Conservation (phyloP, 768 basidiomycete genomes). For the Candolleomyces efflorescens region DNA sequence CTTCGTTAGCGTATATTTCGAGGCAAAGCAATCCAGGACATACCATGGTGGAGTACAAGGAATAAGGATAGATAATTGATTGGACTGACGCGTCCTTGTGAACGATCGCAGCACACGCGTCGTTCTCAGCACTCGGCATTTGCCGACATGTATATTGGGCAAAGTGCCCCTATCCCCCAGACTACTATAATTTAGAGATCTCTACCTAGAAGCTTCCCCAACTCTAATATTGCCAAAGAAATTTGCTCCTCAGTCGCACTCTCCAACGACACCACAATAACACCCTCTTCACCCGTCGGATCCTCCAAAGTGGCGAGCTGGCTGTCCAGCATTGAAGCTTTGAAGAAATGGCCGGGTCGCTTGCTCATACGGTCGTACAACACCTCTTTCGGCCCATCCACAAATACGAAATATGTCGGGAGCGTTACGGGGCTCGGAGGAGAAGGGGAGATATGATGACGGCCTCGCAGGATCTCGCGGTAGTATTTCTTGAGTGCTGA, state of each 20-base stretch:
- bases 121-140: constrained; percentile 35
- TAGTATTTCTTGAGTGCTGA: constrained; percentile 82
- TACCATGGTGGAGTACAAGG: constrained; percentile 42
- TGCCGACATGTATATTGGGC: constrained; percentile 3
- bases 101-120: constrained; percentile 35
- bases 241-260: constrained; percentile 57
- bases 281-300: constrained; percentile 62
- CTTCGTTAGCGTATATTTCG: too few species aligned
- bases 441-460: constrained; percentile 22
- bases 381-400: constrained; percentile 53
- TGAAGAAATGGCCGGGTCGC: constrained; percentile 79
- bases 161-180: background rate
- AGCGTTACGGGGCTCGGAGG: constrained; percentile 28
- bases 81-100: constrained; percentile 38
- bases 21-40: constrained; percentile 14
- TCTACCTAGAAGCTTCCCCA: constrained; percentile 22
- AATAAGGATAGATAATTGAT: constrained; percentile 7
- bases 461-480: constrained; percentile 76
- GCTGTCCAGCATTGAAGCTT: constrained; percentile 74
- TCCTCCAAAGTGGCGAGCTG: constrained; percentile 70
- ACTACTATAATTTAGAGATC: too few species aligned
- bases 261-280: constrained; percentile 57
- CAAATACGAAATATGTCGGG: constrained; percentile 78
- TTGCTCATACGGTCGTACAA: constrained; percentile 60
- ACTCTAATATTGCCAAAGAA: constrained; percentile 34